phyloP scores from a whole-genome alignment of 163 green algal species.

The Coccomyxa subellipsoidea region DNA sequence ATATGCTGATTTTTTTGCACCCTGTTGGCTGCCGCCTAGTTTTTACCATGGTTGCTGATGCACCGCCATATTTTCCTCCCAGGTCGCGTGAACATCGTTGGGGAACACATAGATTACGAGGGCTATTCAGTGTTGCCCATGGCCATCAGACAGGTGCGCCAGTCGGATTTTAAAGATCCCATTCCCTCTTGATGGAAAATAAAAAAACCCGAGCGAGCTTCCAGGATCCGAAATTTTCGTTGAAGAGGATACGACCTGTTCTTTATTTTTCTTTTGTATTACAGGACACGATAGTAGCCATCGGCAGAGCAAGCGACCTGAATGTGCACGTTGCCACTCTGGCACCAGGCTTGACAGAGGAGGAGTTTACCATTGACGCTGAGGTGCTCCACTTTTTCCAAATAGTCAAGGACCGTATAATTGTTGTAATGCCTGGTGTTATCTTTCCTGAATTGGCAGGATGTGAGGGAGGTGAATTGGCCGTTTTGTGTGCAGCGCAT shows the following conservation, averaged over 20 bases:
- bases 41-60: not conserved
- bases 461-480: no score
- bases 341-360: constrained; percentile 57
- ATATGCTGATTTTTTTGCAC: no score
- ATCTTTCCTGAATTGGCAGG: no score
- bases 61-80: constrained; percentile 5
- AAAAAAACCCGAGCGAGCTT: no score
- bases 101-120: constrained; percentile 98
- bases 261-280: no score
- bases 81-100: constrained; percentile 96
- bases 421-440: no score
- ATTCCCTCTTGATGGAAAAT: no score
- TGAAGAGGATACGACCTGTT: no score
- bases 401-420: no score
- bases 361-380: constrained; percentile 61
- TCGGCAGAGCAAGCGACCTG: constrained; percentile 49
- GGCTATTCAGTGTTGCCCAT: constrained; percentile 95
- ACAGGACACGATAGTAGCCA: constrained; percentile 90
- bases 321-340: constrained; percentile 73
- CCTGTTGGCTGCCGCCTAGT: not conserved
- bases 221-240: no score
- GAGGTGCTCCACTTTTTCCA: not conserved
- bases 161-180: no score
- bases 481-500: constrained; percentile 54
- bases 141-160: constrained; percentile 77